phyloP scores from a whole-genome alignment of 805 yeast genomes.

The Candida dendrica region DNA sequence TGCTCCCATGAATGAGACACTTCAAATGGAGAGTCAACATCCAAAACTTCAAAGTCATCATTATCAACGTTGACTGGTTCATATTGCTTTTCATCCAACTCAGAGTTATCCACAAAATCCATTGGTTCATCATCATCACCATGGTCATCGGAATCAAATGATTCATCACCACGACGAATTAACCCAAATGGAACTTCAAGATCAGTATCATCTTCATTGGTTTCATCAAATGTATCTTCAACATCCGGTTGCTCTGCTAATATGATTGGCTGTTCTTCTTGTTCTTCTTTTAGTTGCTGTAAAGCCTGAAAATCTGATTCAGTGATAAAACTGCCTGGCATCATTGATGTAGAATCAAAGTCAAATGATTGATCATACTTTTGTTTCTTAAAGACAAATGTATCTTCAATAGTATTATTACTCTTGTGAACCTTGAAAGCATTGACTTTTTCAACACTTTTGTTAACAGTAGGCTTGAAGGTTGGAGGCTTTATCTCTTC shows the following conservation, averaged over 20 bases:
- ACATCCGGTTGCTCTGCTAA: constrained; percentile 1
- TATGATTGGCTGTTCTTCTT: constrained; percentile 2
- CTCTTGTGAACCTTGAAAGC: not conserved
- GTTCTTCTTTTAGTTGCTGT: not conserved
- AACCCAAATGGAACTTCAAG: constrained; percentile 4
- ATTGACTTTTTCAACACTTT: not conserved
- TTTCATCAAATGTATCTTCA: constrained; percentile 4
- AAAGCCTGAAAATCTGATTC: not conserved
- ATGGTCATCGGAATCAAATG: constrained; percentile 11
- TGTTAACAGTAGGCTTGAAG: not conserved
- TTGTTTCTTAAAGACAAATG: constrained; percentile 25
- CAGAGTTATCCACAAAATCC: constrained; percentile 19
- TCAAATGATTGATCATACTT: constrained; percentile 14
- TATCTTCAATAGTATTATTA: constrained; percentile 17
- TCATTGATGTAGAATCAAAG: constrained; percentile 13
- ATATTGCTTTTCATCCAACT: constrained; percentile 57
- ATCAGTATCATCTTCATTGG: not conserved
- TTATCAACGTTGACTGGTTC: constrained; percentile 55
- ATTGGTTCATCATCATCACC: constrained; percentile 11
- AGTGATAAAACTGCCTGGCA: constrained; percentile 21
- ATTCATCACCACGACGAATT: constrained; percentile 9
- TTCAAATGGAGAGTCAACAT: constrained; percentile 38
- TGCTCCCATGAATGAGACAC: constrained; percentile 56
- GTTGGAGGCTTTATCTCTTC: constrained; percentile 3
- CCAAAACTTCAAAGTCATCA: constrained; percentile 37